A percentile compares a stretch with the other conserved stretches of the same genome.
These are phyloP conservation scores for Vitellaria paradoxa DNA, from an alignment of 179 eudicot species.

Conservation along the genomic window DNA sequence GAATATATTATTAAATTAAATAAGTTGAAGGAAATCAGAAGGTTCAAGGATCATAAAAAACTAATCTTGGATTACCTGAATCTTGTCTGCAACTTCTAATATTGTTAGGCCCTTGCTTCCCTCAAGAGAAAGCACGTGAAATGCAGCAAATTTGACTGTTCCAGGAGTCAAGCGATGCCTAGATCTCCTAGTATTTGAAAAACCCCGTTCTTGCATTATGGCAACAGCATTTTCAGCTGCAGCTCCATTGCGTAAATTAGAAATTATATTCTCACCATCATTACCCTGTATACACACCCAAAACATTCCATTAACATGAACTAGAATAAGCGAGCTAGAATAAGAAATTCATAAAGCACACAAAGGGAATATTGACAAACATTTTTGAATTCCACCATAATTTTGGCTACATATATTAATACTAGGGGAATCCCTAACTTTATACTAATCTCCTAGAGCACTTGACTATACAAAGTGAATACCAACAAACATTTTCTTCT, in stretches of 20 bases:
- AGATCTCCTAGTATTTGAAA: conserved; percentile 72
- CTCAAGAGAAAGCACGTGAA: conserved; percentile 82
- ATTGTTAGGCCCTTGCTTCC: conserved; percentile 79
- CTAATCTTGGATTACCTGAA: conserved; percentile 51
- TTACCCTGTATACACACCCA: conserved; percentile 50
- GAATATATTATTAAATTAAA: neutral
- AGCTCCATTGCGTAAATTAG: conserved; percentile 72
- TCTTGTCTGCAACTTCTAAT: conserved; percentile 84
- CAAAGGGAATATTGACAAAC: neutral
- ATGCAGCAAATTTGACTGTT: conserved; percentile 95
- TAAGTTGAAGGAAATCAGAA: conserved; percentile 11
- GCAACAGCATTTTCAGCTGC: conserved; percentile 88
- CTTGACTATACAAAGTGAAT: no score
- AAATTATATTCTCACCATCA: conserved; percentile 61
- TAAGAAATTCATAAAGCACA: neutral
- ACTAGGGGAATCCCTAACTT: no score
- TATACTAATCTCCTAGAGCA: no score
- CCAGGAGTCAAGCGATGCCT: conserved; percentile 97
- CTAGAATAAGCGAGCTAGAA: no score
- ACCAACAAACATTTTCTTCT: no score
- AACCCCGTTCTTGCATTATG: conserved; percentile 80
- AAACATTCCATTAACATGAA: neutral
- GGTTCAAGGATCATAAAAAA: neutral
- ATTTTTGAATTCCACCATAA: neutral
- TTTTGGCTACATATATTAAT: no score